Evolutionary conservation across 129 eudicot genomes (phyloP), one percentile per base, ranked within the genome.

Genomic region (Glebionis coronaria): DNA sequence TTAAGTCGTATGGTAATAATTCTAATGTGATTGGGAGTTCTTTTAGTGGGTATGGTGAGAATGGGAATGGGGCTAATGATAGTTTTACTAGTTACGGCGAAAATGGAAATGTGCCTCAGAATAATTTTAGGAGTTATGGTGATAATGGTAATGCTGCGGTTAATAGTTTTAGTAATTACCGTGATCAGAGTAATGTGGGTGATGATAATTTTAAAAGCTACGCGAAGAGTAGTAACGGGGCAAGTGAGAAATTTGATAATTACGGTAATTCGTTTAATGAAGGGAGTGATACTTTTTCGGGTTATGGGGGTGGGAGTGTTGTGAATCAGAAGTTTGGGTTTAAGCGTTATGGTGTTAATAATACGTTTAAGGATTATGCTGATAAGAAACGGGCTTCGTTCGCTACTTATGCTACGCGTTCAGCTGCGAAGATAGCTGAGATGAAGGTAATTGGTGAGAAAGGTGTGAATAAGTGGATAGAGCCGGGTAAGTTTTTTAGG

Each of bases 111-210:
- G 83, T 71, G 1, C 97, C 97, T 0, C 19, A 73, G 57, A 94
- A 94, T 27, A 81, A 70, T 18, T 94, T 94, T 77, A 79, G 15
- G 57, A 83, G 78, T 15, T 94, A 94, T 68, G 95, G 79, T 4
- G 84, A 73, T 18, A 77, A 75, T 3, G 97, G 95, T 1, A 90
- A 94, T 51, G 95, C 74, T 12, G 88, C 87, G 1, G 65, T 70
- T 0, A 95, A 87, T 42, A 62, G 69, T 0, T 94, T 94, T 63
- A 50, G 77, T 4, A 87, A 27, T 73, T 94, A 94, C 78, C 74
- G 99, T 45, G 89, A 90, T 61, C 77, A 83, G 3, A 73, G 97
- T 8, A 94, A 90, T 45, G 97, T 94, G 4, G 99, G 97, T 0
- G 95, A 94, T 20, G 99, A 94, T 70, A 31, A 55, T 11, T 94